Conservation (phyloP, 768 basidiomycete species). For the Tremella fuciformis region DNA sequence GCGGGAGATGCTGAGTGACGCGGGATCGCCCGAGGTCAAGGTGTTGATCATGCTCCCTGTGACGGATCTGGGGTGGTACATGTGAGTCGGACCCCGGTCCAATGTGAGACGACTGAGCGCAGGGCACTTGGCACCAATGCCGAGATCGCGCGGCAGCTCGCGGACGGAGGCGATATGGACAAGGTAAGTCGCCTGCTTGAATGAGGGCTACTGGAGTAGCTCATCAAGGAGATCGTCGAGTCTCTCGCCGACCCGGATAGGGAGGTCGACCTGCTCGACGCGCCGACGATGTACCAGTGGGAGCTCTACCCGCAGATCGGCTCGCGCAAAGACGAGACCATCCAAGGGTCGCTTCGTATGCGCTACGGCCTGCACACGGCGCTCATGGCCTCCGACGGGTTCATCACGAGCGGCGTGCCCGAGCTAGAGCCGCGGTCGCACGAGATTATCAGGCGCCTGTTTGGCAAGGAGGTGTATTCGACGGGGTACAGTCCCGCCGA, state of each 20-base stretch:
- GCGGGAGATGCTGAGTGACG: not conserved
- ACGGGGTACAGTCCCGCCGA: slow-evolving; percentile 1
- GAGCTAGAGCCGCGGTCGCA: not conserved
- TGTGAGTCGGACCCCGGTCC: not conserved
- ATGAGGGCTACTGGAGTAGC: not conserved
- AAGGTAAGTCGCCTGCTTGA: not conserved
- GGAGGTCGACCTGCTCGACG: not conserved
- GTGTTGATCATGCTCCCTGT: not conserved
- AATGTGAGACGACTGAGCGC: not conserved
- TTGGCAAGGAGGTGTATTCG: not conserved
- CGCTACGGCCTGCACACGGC: not conserved
- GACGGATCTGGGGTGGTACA: not conserved
- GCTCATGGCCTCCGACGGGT: not conserved
- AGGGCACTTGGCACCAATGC: not conserved
- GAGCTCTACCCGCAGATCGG: not conserved
- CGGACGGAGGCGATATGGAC: not conserved
- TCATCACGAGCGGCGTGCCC: not conserved
- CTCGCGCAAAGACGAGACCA: not conserved
- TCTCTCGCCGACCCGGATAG: not conserved
- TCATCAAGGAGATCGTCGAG: not conserved
- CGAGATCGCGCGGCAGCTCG: not conserved
- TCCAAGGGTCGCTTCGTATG: not conserved
- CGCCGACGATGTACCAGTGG: not conserved
- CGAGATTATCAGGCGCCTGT: not conserved
- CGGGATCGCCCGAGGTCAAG: not conserved